Conservation (phyloP, 768 basidiomycete genomes). For the Filobasidium floriforme region DNA sequence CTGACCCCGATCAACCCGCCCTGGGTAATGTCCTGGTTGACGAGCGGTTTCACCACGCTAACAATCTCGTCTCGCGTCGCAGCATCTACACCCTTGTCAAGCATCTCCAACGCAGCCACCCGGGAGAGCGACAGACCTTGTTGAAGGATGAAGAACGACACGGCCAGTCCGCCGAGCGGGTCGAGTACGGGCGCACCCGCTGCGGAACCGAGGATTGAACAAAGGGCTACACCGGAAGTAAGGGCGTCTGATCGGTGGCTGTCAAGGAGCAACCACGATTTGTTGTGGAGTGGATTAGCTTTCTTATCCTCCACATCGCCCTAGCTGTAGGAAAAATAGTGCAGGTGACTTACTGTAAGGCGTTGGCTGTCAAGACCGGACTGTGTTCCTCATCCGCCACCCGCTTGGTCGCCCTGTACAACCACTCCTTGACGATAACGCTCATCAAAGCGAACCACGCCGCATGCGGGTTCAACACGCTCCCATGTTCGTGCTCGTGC, state of each 20-base stretch:
- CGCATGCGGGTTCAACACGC: conserved; percentile 75
- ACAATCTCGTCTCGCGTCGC: conserved; percentile 54
- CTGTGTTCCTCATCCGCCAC: conserved; percentile 87
- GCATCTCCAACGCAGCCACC: conserved; percentile 70
- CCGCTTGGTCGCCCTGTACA: conserved; percentile 77
- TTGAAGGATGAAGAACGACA: conserved; percentile 78
- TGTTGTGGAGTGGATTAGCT: too few species aligned
- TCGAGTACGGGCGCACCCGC: conserved; percentile 76
- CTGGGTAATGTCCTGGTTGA: conserved; percentile 33
- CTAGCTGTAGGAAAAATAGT: too few species aligned
- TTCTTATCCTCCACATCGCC: too few species aligned
- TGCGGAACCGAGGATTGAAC: conserved; percentile 86
- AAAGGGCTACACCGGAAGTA: conserved; percentile 80
- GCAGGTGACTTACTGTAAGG: conserved; percentile 59
- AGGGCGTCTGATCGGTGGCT: conserved; percentile 91
- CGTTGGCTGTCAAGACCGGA: conserved; percentile 90
- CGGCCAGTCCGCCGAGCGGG: conserved; percentile 82
- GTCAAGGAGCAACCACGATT: not conserved
- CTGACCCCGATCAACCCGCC: conserved; percentile 33
- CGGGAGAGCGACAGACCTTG: conserved; percentile 64
- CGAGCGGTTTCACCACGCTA: conserved; percentile 55
- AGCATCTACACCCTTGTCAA: conserved; percentile 68
- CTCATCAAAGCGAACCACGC: conserved; percentile 88
- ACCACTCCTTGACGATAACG: conserved; percentile 80
- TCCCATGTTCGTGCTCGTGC: conserved; percentile 51